Base-by-base conservation (phyloP, 495 filamentous ascomycete genomes). In the Penicillium verhagenii region DNA sequence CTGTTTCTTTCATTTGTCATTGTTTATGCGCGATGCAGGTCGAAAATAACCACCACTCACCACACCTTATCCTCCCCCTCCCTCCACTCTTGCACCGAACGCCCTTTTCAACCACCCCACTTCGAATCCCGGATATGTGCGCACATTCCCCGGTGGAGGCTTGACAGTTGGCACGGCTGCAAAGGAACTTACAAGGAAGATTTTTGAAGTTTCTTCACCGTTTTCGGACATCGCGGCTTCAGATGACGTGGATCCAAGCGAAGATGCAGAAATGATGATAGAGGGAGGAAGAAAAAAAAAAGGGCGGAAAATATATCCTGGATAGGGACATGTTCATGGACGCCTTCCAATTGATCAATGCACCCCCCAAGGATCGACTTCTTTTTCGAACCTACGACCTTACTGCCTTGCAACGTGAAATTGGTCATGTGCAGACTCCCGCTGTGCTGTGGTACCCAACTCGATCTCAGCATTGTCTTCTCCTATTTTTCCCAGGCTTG, bases 1-100 rank as follows among this genome's bases (percentile, higher is more conserved):
- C 50, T 52, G 45, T 44, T 52, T 25, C 58, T 54, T 46, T 54
- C 39, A 47, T 54, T 56, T 60, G 43, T 53, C 28, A 43, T 46
- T 19, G 33, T 35, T 13, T 50, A 46, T 54, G 54, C 47, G 42
- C 45, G 11, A 38, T 42, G 50, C 49, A 54, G 53, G 29, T 29
- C 16, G 18, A 54, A 47, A 61, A 46, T n/a, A 50, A 54, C 35
- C 10, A 35, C 26, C 16, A 50, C 33, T 29, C 29, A 44, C 29
- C 29, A 50, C 39, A 28, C 46, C 53, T 51, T 47, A n/a, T 35
- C 37, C 35, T 21, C 23, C 53, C 29, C 53, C 20, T 52, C 38
- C 29, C 28, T 18, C 53, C 29, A 49, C 20, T 52, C 38, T 23
- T 37, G 44, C 53, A 53, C 49, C 53, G 49, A 46, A 50, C 39